Evolutionary conservation across 192 early-diverging fungal species (phyloP).

Genomic region (Coemansia sp.): DNA sequence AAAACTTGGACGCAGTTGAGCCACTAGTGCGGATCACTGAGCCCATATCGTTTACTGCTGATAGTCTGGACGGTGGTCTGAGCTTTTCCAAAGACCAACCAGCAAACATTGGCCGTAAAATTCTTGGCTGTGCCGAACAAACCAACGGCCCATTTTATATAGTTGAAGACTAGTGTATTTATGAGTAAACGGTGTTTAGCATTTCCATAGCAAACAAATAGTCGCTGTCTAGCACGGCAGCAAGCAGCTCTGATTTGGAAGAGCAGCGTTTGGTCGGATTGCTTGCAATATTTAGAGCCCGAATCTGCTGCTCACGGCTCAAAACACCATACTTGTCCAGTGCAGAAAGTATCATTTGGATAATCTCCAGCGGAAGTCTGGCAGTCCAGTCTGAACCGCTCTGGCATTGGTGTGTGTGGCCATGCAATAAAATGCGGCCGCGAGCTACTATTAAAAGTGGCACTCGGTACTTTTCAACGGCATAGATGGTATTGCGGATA

Average conservation of each 20-base stretch:
- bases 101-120: constrained; percentile 10
- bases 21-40: constrained; percentile 37
- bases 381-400: neutral
- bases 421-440: constrained; percentile 22
- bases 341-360: constrained; percentile 8
- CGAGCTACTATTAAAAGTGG: constrained; percentile 34
- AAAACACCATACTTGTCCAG: constrained; percentile 21
- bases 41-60: constrained; percentile 22
- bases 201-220: constrained; percentile 15
- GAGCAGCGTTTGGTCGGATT: neutral
- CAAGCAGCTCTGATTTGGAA: constrained; percentile 10
- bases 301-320: constrained; percentile 10
- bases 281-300: constrained; percentile 18
- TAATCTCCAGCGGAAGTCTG: constrained; percentile 23
- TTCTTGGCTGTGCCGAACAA: constrained; percentile 14
- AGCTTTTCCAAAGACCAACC: neutral
- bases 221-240: constrained; percentile 18
- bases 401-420: neutral
- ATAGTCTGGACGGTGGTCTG: constrained; percentile 10
- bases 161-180: constrained; percentile 23
- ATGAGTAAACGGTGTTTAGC: constrained; percentile 8
- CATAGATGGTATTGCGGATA: constrained; percentile 21
- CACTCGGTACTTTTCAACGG: constrained; percentile 28
- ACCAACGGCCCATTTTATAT: constrained; percentile 28
- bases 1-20: constrained; percentile 18